phyloP scores from a whole-genome alignment of 176 grass and related monocot species.

The Hyparrhenia diplandra region DNA sequence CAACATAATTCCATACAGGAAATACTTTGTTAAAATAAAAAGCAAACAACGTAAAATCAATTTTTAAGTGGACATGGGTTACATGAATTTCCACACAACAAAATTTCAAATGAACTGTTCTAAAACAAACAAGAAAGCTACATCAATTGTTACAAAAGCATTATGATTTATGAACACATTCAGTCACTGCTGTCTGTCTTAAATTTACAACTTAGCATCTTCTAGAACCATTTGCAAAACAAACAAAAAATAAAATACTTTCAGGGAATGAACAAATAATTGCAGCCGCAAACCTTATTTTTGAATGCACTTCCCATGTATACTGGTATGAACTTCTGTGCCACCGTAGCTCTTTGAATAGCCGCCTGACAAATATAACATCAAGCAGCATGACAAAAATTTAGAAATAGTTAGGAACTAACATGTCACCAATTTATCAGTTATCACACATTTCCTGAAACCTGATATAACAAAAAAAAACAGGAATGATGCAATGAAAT shows the following conservation, averaged over 20 bases:
- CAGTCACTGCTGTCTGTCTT: neutral
- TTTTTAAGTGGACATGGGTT: neutral
- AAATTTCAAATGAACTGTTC: neutral
- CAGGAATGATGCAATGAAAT: neutral
- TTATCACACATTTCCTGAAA: neutral
- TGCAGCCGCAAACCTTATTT: constrained; percentile 72
- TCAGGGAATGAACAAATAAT: neutral
- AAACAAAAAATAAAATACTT: constrained; percentile 1
- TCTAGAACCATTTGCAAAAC: neutral
- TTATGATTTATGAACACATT: neutral
- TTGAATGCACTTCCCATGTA: constrained; percentile 99
- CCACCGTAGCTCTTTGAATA: constrained; percentile 83
- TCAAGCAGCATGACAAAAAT: constrained; percentile 3
- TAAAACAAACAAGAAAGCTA: neutral
- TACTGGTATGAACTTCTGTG: constrained; percentile 89
- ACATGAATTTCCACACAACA: neutral
- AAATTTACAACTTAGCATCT: neutral
- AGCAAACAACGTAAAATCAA: neutral
- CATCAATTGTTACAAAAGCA: neutral
- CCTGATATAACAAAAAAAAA: neutral
- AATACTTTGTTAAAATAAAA: neutral
- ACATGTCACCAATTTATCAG: neutral
- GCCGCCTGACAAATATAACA: constrained; percentile 58
- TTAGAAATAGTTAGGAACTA: neutral
- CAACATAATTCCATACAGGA: neutral